Conservation (phyloP, 1,139 yeast species). For the Pneumocystis wakefieldiae region DNA sequence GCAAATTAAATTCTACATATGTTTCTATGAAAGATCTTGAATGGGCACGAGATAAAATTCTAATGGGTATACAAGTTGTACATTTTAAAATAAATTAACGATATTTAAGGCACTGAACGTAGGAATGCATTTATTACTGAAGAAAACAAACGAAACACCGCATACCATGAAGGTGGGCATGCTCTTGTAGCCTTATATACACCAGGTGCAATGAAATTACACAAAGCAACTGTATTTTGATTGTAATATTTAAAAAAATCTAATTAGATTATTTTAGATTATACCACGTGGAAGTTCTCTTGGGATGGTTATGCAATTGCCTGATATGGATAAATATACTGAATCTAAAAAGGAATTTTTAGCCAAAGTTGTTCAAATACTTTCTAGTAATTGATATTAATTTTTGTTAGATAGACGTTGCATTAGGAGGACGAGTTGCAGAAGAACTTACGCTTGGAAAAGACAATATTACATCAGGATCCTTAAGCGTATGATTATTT, state of each 20-base stretch:
- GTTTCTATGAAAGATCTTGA: conserved; percentile 88
- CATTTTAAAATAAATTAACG: background rate
- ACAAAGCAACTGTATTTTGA: conserved; percentile 56
- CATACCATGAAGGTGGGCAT: conserved; percentile 98
- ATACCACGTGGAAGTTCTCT: conserved; percentile 92
- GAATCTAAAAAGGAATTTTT: conserved; percentile 77
- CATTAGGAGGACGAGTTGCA: conserved; percentile 98
- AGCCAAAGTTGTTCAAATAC: conserved; percentile 28
- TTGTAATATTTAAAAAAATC: background rate
- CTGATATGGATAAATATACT: conserved; percentile 96
- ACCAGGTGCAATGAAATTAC: conserved; percentile 88
- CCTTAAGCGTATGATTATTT: background rate
- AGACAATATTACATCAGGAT: conserved; percentile 67
- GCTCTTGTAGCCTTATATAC: conserved; percentile 95
- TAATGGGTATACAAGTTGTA: conserved; percentile 44
- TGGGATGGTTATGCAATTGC: conserved; percentile 92
- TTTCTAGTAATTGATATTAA: background rate
- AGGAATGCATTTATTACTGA: conserved; percentile 95
- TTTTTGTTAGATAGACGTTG: conserved; percentile 56
- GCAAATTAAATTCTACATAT: conserved; percentile 77
- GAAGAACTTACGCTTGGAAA: conserved; percentile 85
- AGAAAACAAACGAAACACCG: conserved; percentile 83
- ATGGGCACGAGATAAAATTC: conserved; percentile 97
- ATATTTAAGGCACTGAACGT: conserved; percentile 51
- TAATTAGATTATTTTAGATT: conserved; percentile 25